Evolutionary conservation across 805 yeast species (phyloP), one percentile per base, ranked within the genome.

Genomic region (Metschnikowia vanudenii): DNA sequence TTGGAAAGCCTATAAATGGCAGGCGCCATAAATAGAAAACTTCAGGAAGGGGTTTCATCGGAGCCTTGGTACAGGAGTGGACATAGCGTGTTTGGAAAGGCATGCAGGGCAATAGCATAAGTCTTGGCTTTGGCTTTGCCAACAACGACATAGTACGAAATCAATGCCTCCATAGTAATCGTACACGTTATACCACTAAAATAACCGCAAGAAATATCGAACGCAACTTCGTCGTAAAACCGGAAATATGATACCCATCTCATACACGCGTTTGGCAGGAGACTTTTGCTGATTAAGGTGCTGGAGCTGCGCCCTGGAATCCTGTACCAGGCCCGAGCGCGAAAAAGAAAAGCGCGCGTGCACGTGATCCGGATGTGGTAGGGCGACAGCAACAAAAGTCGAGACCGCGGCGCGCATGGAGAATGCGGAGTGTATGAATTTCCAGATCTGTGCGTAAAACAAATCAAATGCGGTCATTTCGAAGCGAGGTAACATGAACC

Each of bases 301-400:
- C 7, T 20, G 4, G 7, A 24, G 41, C 45, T 43, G 46, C 46
- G 46, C 45, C 45, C 29, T 7, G 11, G 26, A 29, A 22, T 35
- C 22, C 39, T 41, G 45, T 19, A 36, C 41, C 39, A 28, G 35
- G 40, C 34, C 22, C 37, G 46, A 37, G 46, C 46, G 22, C 44
- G 18, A 34, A 33, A 28, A 43, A 22, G 29, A 43, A 43, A 43
- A 17, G 32, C 42, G 18, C 18, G 39, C 41, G 41, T 17, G 40
- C 41, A 43, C 46, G 46, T 43, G 46, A 43, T 17, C 9, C 42
- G 12, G n/a, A 37, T 10, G 24, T 14, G 22, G 24, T 19, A 14
- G 13, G 38, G n/a, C 35, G 34, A 35, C 32, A 37, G 41, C 46
- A 37, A 42, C 45, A n/a, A 28, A 37, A 39, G 30, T 19, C 39